These are phyloP conservation scores for Tieghemiomyces parasiticus DNA, from an alignment of 192 early-diverging fungal species.

Conservation along the genomic window DNA sequence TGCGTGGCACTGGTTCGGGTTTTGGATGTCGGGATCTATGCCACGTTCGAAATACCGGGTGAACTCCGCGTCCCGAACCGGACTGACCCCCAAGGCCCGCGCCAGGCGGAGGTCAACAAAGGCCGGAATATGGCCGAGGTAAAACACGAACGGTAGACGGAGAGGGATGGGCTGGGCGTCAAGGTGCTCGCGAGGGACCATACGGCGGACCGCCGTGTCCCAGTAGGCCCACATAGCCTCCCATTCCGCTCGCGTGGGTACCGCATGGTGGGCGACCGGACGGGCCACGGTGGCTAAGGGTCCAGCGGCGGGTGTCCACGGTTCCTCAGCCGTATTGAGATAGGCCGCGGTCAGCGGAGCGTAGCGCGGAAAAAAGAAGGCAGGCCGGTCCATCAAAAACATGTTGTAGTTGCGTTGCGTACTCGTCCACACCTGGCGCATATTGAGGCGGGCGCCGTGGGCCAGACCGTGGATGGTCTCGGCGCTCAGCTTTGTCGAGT, in stretches of 20 bases:
- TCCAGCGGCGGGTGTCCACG: too few relatives aligned
- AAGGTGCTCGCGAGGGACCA: constrained; percentile 39
- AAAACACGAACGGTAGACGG: constrained; percentile 82
- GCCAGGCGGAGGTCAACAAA: constrained; percentile 51
- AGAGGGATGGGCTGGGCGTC: constrained; percentile 61
- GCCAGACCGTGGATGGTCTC: constrained; percentile 38
- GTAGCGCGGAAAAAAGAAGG: constrained; percentile 24
- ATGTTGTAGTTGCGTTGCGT: constrained; percentile 36
- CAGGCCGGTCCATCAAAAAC: constrained; percentile 36
- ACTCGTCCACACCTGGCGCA: constrained; percentile 36
- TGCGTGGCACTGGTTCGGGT: constrained; percentile 50
- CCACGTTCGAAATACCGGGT: constrained; percentile 84
- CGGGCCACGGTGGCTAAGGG: not conserved
- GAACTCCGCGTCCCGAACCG: constrained; percentile 46
- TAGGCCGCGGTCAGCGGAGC: not conserved
- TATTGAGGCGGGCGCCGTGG: constrained; percentile 23
- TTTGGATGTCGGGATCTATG: constrained; percentile 79
- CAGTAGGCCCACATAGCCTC: constrained; percentile 64
- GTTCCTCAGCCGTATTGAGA: not conserved
- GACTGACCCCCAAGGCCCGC: constrained; percentile 20
- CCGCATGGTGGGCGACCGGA: constrained; percentile 9
- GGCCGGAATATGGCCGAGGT: constrained; percentile 68
- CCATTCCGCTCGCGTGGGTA: constrained; percentile 62
- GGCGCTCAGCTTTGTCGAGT: constrained; percentile 67
- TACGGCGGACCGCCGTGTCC: constrained; percentile 49